Conservation (phyloP, 768 basidiomycete genomes). For the Hygrophoropsis aurantiaca region DNA sequence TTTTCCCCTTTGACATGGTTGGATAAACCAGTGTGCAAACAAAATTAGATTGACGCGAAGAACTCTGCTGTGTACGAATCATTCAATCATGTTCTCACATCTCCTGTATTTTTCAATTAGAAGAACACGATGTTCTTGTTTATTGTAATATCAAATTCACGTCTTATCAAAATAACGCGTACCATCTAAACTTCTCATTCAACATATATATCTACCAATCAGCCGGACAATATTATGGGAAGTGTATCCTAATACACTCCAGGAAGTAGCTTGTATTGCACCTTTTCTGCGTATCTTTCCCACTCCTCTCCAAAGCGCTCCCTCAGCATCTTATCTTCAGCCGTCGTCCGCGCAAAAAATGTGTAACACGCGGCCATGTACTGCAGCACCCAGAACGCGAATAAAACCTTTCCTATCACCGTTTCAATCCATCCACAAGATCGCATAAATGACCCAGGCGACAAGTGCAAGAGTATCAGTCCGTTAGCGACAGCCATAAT, state of each 20-base stretch:
- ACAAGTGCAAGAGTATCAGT: slow-evolving; percentile 27
- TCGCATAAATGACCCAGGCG: slow-evolving; percentile 26
- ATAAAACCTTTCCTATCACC: slow-evolving; percentile 9
- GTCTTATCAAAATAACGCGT: too few relatives aligned
- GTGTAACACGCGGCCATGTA: slow-evolving; percentile 25
- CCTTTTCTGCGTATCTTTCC: slow-evolving; percentile 19
- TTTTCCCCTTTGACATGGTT: neutral
- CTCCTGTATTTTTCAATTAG: too few relatives aligned
- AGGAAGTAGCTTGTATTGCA: slow-evolving; percentile 27
- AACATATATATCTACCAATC: too few relatives aligned
- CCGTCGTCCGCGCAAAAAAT: slow-evolving; percentile 18
- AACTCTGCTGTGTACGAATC: too few relatives aligned
- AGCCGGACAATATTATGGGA: too few relatives aligned
- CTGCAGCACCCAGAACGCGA: slow-evolving; percentile 31
- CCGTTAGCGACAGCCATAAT: slow-evolving; percentile 23
- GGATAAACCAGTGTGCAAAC: too few relatives aligned
- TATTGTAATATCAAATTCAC: too few relatives aligned
- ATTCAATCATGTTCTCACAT: too few relatives aligned
- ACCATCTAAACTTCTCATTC: too few relatives aligned
- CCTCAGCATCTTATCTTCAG: slow-evolving; percentile 23
- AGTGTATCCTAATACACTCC: too few relatives aligned
- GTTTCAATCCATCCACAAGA: slow-evolving; percentile 28
- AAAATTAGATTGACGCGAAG: too few relatives aligned
- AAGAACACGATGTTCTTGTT: too few relatives aligned
- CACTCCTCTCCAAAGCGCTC: slow-evolving; percentile 21